Evolutionary conservation across 495 filamentous ascomycete species (phyloP), one percentile per base, ranked within the genome.

Genomic region (Neurospora terricola): DNA sequence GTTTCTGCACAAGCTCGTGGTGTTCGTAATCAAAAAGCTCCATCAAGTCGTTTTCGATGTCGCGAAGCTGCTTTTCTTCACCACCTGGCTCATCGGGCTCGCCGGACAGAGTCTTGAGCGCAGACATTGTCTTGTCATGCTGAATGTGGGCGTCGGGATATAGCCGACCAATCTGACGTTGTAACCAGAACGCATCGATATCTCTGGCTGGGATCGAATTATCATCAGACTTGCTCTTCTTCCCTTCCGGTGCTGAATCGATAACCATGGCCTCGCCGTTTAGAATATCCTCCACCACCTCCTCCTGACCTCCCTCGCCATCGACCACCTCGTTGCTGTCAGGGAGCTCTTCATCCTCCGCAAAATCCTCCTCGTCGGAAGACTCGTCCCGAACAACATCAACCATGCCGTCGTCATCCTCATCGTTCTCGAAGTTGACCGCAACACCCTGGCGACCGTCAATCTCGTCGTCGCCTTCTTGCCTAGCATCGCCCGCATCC

Each of bases 31-130:
- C 94, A 74, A 99, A 97, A 0, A 98, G 88, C 77, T 98, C 96
- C 91, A 98, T 98, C 70, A 99, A 84, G 70, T 98, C 96, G 78
- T 99, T 99, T 79, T 99, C 96, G 74, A 97, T 93, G 75, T 99
- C 95, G 75, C 94, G 90, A 27, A 97, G 83, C 12, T 91, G 87
- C 76, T 90, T 92, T 75, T 94, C 92, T 71, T 94, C 90, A 12
- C 90, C 91, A 21, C 81, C 84, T 16, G 83, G 82, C 75, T 96
- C 91, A 39, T 96, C 94, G 1, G 89, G 85, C 37, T 88, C 85
- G 5, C 90, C 93, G 38, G 89, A 89, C 23, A 99, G 85, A 48
- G 96, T 94, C 38, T 92, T 88, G 23, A 98, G 85, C 0, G 92
- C 94, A 74, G 91, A 85, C 62, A 88, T 85, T 2, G 96, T 93